Base-by-base conservation (phyloP, 169 alveolate genomes). In the Ichthyophthirius multifiliis region DNA sequence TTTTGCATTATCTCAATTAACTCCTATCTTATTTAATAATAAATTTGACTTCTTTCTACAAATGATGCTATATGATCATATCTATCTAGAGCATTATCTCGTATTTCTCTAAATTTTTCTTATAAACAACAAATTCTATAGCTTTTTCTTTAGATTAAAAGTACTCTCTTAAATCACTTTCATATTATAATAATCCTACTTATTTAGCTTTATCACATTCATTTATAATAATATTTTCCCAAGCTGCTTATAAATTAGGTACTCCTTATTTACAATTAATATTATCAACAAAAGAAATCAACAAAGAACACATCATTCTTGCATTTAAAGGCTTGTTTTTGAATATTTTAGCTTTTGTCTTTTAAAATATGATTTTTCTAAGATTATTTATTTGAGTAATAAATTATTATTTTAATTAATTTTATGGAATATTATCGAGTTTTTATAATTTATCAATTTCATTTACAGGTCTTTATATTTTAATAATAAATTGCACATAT, bases 221-320 rank as follows among this genome's bases (percentile, higher is more conserved):
- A 64, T 74, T 84, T 35, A 83, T 78, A 9, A 90, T 83, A 20
- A 92, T 90, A 46, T 87, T 86, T 46, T 92, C 95, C 93, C 94
- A 88, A 15, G 96, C 96, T 20, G 95, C 76, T 16, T 88, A 78
- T 7, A 92, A 86, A 84, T 89, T 92, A 30, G 96, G 96, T 30
- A 89, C 85, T 37, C 90, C 87, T 1, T 95, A 95, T 80, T 86
- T 88, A 23, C 31, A 39, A 73, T 93, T 93, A 15, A 93, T 88
- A 0, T 95, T 90, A 64, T 89, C 85, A 35, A 89, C 83, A 67
- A 86, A 90, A 4, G 94, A 63, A 5, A 75, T 20, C 39, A 89
- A 83, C 35, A 89, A 82, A 5, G 86, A 88, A 23, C 85, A 77
- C 27, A 87, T 84, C 94, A 92, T 89, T 78, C 88, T 93, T 34